Base-by-base conservation (phyloP, 1,284 basidiomycete species). In the Entoloma clypeatum region DNA sequence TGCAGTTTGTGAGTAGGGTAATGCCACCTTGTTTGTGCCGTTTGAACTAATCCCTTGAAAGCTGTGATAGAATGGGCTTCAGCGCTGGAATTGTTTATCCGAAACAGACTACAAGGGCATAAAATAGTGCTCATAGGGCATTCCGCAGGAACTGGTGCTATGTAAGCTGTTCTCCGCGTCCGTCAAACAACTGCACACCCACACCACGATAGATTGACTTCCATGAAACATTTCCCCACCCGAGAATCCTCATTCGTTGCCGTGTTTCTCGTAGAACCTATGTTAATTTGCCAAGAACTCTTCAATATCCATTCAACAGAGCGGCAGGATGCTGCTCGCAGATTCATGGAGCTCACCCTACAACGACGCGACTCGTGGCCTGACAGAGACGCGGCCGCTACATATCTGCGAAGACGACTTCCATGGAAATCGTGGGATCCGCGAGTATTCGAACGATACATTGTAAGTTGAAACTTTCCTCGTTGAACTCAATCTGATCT, bases 401-500 rank as follows among this genome's bases (percentile, higher is more conserved):
- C 49, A 21, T 71, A 69, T 52, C 62, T 72, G 34, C 53, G 47
- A 27, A 62, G 61, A 42, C 58, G 65, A n/a, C 45, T 62, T 30
- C 70, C 70, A 1, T 74, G 70, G 69, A 62, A 53, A 23, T 45
- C 47, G 6, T 72, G 70, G 71, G 67, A 72, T 48, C 43, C 56
- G 5, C 54, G 63, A 14, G 59, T 65, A 2, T 42, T 71, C 25
- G 49, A 45, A 2, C 38, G 61, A 24, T 50, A 68, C 30, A 56
- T 58, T 11, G 69, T 69, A 45, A 44, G 67, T 58, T 24, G 17
- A 7, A 18, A 18, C 11, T 14, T 31, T 25, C 25, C 14, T 4
- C 0, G 23, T 17, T 31, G 13, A 18, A 33, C 19, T 11, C 21
- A 16, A 13, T 18, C 41, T 31, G 19, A 24, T 37, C 24, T 19